Percentiles rank a stretch among this genome's conserved stretches.
These are phyloP conservation scores for Penicillium sp. DNA, from an alignment of 2,329 filamentous ascomycete species.

Conservation along the genomic window DNA sequence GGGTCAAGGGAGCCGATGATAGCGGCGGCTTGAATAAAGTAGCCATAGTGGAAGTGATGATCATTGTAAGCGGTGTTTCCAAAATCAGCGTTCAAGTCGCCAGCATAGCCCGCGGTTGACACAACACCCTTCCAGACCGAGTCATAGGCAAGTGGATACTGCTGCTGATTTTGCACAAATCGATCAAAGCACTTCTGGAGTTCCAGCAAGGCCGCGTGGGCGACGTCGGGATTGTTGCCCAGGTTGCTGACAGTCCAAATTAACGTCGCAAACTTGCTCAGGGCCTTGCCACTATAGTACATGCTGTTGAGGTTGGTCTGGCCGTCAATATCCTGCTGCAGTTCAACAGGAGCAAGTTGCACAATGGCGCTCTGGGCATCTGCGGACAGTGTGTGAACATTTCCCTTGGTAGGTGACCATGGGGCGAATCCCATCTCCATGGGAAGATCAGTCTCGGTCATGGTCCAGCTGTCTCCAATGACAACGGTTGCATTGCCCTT, in stretches of 20 bases:
- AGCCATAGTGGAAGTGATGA: conserved; percentile 70
- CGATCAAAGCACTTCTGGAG: conserved; percentile 67
- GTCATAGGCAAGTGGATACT: conserved; percentile 60
- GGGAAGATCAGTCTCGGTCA: conserved; percentile 74
- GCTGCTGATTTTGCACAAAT: conserved; percentile 69
- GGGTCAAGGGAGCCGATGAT: conserved; percentile 79
- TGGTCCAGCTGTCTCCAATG: conserved; percentile 71
- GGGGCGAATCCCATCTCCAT: conserved; percentile 74
- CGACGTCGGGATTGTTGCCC: conserved; percentile 59
- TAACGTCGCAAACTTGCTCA: conserved; percentile 74
- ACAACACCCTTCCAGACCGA: conserved; percentile 76
- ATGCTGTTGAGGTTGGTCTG: conserved; percentile 80
- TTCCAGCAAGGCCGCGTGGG: conserved; percentile 59
- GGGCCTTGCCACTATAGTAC: conserved; percentile 88
- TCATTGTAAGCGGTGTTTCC: conserved; percentile 79
- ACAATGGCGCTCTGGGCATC: conserved; percentile 62
- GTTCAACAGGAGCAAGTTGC: conserved; percentile 67
- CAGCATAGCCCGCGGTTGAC: conserved; percentile 70
- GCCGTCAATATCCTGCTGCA: conserved; percentile 71
- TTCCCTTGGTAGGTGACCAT: conserved; percentile 61
- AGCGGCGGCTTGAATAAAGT: conserved; percentile 85
- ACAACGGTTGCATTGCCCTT: conserved; percentile 80
- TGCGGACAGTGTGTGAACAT: conserved; percentile 40
- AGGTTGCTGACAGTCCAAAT: conserved; percentile 67
- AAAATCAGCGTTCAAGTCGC: conserved; percentile 74